A percentile compares a stretch with the other conserved stretches of the same genome.
Conservation (phyloP, 225 moss, liverwort and hornwort genomes). For the Sphagnum tenellum region DNA sequence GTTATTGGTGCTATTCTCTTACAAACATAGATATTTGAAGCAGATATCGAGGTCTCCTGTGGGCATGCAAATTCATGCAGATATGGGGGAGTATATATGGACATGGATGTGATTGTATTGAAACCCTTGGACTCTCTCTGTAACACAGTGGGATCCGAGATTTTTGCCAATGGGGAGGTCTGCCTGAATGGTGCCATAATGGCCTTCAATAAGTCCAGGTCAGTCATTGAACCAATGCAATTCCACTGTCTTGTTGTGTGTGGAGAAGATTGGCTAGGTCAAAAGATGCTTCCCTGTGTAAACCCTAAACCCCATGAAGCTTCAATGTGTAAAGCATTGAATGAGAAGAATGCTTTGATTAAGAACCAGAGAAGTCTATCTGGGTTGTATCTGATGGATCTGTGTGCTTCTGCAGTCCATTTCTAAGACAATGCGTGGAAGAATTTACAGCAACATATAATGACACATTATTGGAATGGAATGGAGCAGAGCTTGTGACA, state of each 20-base stretch:
- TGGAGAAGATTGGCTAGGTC: no score
- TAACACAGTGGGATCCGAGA: slow-evolving; percentile 71
- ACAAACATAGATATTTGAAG: no score
- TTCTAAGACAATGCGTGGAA: slow-evolving; percentile 71
- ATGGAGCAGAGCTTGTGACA: slow-evolving; percentile 74
- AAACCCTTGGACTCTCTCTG: slow-evolving; percentile 55
- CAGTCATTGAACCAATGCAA: slow-evolving; percentile 3
- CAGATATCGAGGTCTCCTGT: no score
- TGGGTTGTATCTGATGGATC: no score
- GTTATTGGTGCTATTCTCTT: no score
- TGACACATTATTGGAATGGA: slow-evolving; percentile 61
- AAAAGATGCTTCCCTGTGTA: no score
- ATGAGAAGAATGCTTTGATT: no score
- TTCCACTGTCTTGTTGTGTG: background rate
- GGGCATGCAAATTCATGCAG: slow-evolving; percentile 16
- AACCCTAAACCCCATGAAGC: no score
- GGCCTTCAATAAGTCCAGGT: slow-evolving; percentile 84
- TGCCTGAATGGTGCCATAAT: slow-evolving; percentile 81
- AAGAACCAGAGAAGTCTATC: no score
- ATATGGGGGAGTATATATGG: slow-evolving; percentile 88
- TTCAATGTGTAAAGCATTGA: no score
- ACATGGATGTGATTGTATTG: slow-evolving; percentile 83
- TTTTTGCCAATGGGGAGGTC: slow-evolving; percentile 36
- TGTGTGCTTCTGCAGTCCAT: slow-evolving; percentile 52
- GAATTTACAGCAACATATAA: slow-evolving; percentile 77